These are phyloP conservation scores for Sabuloglossum arenarium DNA, from an alignment of 495 filamentous ascomycete genomes.

Conservation along the genomic window DNA sequence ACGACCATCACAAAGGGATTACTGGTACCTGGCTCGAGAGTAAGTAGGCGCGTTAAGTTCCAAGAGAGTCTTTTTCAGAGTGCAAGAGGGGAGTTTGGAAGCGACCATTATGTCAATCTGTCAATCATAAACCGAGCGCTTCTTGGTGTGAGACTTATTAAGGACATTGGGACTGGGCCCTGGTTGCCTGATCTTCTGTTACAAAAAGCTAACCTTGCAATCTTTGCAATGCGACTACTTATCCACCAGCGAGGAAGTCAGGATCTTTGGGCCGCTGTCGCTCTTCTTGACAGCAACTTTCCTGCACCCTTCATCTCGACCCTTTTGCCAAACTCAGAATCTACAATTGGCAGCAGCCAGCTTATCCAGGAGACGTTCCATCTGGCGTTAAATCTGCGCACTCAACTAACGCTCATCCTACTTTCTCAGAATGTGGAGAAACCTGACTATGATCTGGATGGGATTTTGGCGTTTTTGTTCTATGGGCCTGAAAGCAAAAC, in stretches of 20 bases:
- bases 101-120: constrained; percentile 14
- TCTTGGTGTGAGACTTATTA: constrained; percentile 6
- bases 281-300: constrained; percentile 15
- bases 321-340: constrained; percentile 4
- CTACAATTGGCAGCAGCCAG: constrained; percentile 11
- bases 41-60: constrained; percentile 11
- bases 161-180: constrained; percentile 7
- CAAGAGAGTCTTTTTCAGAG: constrained; percentile 10
- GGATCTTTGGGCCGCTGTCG: neutral
- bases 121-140: constrained; percentile 11
- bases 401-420: constrained; percentile 16
- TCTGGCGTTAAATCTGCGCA: constrained; percentile 21
- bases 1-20: constrained; percentile 11
- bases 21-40: constrained; percentile 14
- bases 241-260: constrained; percentile 6
- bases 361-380: constrained; percentile 16
- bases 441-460: constrained; percentile 15
- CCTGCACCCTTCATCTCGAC: constrained; percentile 14
- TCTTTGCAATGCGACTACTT: constrained; percentile 15
- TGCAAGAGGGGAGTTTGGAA: constrained; percentile 12
- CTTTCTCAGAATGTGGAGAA: constrained; percentile 9
- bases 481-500: constrained; percentile 6
- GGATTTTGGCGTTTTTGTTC: constrained; percentile 12
- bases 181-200: constrained; percentile 19
- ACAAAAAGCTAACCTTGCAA: constrained; percentile 22